Evolutionary conservation across 75 land plant genomes (phyloP).

Genomic region (Chamaecyparis obtusa): DNA sequence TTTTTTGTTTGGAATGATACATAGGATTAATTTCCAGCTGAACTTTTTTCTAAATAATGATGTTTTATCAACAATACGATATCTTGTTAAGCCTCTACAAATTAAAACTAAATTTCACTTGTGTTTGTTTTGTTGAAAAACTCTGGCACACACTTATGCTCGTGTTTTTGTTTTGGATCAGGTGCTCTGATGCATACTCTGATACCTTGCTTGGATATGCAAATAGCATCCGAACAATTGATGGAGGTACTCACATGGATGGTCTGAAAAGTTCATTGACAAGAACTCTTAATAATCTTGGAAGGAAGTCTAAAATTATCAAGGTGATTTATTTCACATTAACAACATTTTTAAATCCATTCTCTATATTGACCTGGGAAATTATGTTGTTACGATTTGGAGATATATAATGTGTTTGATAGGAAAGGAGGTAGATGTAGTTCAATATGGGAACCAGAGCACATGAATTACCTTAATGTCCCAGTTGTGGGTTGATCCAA

Average conservation of each 20-base stretch:
- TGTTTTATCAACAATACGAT: not conserved
- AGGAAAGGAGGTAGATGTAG: not conserved
- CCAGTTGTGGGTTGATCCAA: not conserved
- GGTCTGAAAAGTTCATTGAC: slow-evolving; percentile 89
- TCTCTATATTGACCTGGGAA: not conserved
- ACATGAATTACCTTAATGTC: not conserved
- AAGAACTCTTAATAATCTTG: slow-evolving; percentile 81
- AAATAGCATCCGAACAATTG: slow-evolving; percentile 92
- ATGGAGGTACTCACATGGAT: slow-evolving; percentile 98
- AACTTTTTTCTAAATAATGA: not conserved
- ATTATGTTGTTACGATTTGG: not conserved
- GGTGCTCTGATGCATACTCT: slow-evolving; percentile 96
- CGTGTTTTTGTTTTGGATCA: slow-evolving; percentile 16
- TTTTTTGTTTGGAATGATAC: not conserved
- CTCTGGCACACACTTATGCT: not conserved
- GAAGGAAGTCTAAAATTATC: slow-evolving; percentile 78
- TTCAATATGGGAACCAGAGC: not conserved
- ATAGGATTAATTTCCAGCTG: not conserved
- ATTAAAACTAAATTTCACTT: not conserved
- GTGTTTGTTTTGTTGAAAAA: not conserved
- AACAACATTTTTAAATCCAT: not conserved
- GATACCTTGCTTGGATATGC: slow-evolving; percentile 97
- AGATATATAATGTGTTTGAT: not conserved
- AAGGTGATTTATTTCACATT: slow-evolving; percentile 47
- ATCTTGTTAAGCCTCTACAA: not conserved